Evolutionary conservation across 305 asterid genomes (phyloP).

Genomic region (Striga hermonthica): DNA sequence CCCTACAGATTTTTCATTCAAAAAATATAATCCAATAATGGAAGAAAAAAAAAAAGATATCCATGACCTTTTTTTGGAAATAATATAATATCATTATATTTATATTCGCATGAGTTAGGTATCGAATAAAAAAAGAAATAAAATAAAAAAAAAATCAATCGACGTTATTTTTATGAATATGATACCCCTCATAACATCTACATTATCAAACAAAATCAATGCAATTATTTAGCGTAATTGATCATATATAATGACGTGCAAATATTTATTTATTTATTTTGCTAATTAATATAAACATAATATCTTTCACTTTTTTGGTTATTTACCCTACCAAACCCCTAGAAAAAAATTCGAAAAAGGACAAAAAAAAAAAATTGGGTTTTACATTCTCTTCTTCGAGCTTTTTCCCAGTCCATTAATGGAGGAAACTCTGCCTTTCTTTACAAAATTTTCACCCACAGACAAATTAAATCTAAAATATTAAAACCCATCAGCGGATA

Average conservation of each 20-base stretch:
- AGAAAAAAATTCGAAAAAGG: too few relatives aligned
- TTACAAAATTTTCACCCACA: slow-evolving; percentile 34
- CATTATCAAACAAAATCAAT: slow-evolving; percentile 40
- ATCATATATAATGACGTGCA: slow-evolving; percentile 19
- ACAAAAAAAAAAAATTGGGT: slow-evolving; percentile 36
- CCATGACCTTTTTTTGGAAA: too few relatives aligned
- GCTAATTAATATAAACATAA: slow-evolving; percentile 3
- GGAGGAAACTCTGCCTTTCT: slow-evolving; percentile 49
- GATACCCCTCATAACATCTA: slow-evolving; percentile 30
- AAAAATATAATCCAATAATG: too few relatives aligned
- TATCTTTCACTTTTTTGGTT: slow-evolving; percentile 36
- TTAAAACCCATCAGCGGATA: slow-evolving; percentile 26
- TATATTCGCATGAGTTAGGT: slow-evolving; percentile 31
- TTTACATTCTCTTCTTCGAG: slow-evolving; percentile 24
- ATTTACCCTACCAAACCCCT: slow-evolving; percentile 35
- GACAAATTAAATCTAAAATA: slow-evolving; percentile 27
- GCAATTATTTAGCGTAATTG: slow-evolving; percentile 15
- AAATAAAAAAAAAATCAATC: not conserved
- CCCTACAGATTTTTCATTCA: too few relatives aligned
- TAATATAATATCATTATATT: too few relatives aligned
- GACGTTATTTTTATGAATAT: not conserved
- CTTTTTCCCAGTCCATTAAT: slow-evolving; percentile 39
- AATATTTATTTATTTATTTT: not conserved
- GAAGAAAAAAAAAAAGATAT: too few relatives aligned
- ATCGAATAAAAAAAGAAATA: slow-evolving; percentile 7